A percentile compares a stretch with the other conserved stretches of the same genome.
phyloP scores from a whole-genome alignment of 768 basidiomycete genomes.

The Symmetrospora coprosmae region DNA sequence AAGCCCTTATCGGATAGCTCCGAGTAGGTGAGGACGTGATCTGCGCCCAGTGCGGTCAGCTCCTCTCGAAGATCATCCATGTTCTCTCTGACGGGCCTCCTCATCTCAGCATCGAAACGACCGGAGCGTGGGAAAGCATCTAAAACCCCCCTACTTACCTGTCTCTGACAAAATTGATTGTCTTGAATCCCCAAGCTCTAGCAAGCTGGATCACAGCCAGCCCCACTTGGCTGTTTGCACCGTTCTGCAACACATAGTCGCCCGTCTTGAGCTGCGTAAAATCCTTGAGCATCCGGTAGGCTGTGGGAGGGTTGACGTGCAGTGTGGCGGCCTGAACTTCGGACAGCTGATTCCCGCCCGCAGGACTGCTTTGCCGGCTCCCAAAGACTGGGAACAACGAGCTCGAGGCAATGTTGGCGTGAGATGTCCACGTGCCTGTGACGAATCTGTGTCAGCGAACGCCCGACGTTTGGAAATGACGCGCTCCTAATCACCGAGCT shows the following conservation, averaged over 20 bases:
- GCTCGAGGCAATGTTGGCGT: constrained; percentile 24
- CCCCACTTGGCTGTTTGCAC: constrained; percentile 61
- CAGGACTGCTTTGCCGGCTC: background rate
- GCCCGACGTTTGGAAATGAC: too few species aligned
- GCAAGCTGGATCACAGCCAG: constrained; percentile 78
- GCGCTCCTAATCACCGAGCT: constrained; percentile 31
- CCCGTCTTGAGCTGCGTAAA: constrained; percentile 52
- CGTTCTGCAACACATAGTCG: constrained; percentile 75
- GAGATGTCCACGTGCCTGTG: constrained; percentile 30
- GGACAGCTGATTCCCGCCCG: background rate
- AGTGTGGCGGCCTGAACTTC: constrained; percentile 28
- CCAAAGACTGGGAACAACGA: constrained; percentile 23
- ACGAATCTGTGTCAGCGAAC: too few species aligned
- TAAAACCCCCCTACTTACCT: constrained; percentile 19
- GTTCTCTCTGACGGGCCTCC: constrained; percentile 51
- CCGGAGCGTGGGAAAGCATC: background rate
- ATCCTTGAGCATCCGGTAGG: constrained; percentile 64
- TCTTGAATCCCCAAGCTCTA: constrained; percentile 53
- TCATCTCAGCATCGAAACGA: too few species aligned
- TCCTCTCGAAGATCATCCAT: constrained; percentile 44
- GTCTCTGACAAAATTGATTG: constrained; percentile 65
- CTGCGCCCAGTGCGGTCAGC: constrained; percentile 54
- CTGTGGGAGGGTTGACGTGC: constrained; percentile 65
- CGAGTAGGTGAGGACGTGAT: constrained; percentile 63
- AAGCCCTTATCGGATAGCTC: constrained; percentile 49